Conservation (phyloP, 768 basidiomycete genomes). For the Podaxis mareebaensis region DNA sequence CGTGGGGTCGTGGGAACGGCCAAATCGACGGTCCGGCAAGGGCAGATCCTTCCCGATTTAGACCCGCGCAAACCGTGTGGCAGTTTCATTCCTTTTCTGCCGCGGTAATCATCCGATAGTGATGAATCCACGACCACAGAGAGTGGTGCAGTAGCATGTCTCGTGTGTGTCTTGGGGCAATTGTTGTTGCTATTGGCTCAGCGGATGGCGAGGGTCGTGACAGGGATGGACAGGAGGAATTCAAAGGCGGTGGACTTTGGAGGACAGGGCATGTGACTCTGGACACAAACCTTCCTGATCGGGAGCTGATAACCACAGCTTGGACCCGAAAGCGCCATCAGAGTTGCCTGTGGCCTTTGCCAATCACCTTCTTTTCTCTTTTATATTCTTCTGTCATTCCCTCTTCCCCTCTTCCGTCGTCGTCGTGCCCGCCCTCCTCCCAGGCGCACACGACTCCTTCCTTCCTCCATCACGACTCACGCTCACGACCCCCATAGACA, state of each 20-base stretch:
- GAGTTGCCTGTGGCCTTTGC: constrained; percentile 26
- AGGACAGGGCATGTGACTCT: constrained; percentile 12
- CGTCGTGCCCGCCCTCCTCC: constrained; percentile 42
- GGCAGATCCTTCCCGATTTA: constrained; percentile 27
- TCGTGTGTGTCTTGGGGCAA: not conserved
- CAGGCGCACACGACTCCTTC: constrained; percentile 26
- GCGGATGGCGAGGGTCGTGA: not conserved
- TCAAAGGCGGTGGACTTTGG: constrained; percentile 6
- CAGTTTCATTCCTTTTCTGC: constrained; percentile 10
- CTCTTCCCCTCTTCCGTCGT: constrained; percentile 32
- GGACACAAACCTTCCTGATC: constrained; percentile 18
- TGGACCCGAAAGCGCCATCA: constrained; percentile 18
- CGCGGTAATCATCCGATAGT: constrained; percentile 2
- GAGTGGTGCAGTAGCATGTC: not conserved
- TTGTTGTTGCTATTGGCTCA: not conserved
- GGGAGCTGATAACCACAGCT: constrained; percentile 21
- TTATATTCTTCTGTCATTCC: constrained; percentile 30
- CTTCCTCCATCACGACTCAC: constrained; percentile 41
- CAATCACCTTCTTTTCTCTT: constrained; percentile 26
- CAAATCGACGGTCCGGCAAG: constrained; percentile 24
- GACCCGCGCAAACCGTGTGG: constrained; percentile 15
- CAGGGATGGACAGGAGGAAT: not conserved
- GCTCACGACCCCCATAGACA: constrained; percentile 37
- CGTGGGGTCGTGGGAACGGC: constrained; percentile 38
- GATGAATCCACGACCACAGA: not conserved